Base-by-base conservation (phyloP, 805 yeast species). In the Cephaloascus fragrans region DNA sequence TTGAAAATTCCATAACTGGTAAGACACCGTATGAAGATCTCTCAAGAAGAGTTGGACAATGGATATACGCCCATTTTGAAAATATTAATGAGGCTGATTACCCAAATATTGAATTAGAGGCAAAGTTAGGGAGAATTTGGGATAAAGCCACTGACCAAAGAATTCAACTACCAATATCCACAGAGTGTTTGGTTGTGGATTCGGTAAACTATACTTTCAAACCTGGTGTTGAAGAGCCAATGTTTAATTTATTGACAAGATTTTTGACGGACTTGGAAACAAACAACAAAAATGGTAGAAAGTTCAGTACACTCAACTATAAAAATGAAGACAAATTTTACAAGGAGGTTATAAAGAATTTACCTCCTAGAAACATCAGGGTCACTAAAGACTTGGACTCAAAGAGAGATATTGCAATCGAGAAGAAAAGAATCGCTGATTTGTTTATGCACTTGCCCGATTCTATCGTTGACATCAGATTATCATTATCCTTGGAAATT, bases 51-150 rank as follows among this genome's bases (percentile, higher is more conserved):
- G 77, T 89, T 4, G 83, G 93, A 18, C 86, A 82, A 48, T 89
- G 97, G 97, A 70, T 89, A 6, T 88, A 83, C 67, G 88, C 94
- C 16, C 81, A 84, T 45, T 67, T 87, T 36, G 69, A 70, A 35
- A 84, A 84, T 26, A 71, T 85, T 32, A 73, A 76, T 32, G 63
- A 62, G 18, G 74, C 73, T 32, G 71, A 69, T 49, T 51, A 56
- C 36, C 37, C 43, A 2, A 49, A 52, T 44, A 67, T 83, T 20
- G 94, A 84, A 62, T 59, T 84, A 48, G 94, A 84, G 59, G 64
- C 82, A 51, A 83, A 83, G 52, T 73, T 81, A 47, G 94, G 94
- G 3, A 66, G 76, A 16, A 74, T 84, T 19, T 74, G 79, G 62
- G 82, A 79, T 44, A 80, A 78, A 44, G 69, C 64, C 17, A 61